phyloP scores from a whole-genome alignment of 371 early-diverging fungal species.

The Lichtheimia ornata region DNA sequence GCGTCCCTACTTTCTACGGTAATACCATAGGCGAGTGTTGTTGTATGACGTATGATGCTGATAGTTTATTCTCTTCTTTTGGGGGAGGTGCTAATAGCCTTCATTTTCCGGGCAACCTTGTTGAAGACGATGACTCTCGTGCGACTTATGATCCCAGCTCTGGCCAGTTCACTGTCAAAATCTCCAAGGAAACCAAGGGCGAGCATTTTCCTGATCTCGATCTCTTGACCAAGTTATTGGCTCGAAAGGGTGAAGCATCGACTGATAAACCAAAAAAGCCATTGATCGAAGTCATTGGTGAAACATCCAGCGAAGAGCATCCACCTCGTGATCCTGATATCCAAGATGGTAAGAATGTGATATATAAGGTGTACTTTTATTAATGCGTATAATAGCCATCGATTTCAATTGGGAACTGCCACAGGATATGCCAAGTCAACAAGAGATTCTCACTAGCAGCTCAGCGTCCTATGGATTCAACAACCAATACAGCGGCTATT shows the following conservation, averaged over 20 bases:
- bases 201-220: conserved; percentile 87
- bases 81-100: conserved; percentile 59
- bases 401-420: conserved; percentile 89
- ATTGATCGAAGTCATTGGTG: conserved; percentile 70
- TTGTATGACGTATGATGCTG: not conserved
- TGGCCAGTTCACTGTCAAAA: conserved; percentile 73
- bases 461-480: conserved; percentile 87
- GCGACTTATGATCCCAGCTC: conserved; percentile 80
- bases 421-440: conserved; percentile 56
- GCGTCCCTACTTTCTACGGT: conserved; percentile 86
- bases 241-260: conserved; percentile 57
- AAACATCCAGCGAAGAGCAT: conserved; percentile 23
- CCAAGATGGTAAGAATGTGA: conserved; percentile 30
- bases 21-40: not conserved
- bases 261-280: conserved; percentile 45
- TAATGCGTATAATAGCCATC: conserved; percentile 36
- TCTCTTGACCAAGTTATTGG: conserved; percentile 79
- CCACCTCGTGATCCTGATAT: conserved; percentile 31
- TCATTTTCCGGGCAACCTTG: conserved; percentile 77
- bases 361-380: not conserved
- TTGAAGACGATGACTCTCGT: conserved; percentile 85
- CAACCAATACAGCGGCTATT: conserved; percentile 78
- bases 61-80: not conserved
- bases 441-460: conserved; percentile 27
- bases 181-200: conserved; percentile 82